A percentile compares a stretch with the other conserved stretches of the same genome.
Conservation (phyloP, 176 grass and related monocot genomes). For the Phoenix dactylifera region DNA sequence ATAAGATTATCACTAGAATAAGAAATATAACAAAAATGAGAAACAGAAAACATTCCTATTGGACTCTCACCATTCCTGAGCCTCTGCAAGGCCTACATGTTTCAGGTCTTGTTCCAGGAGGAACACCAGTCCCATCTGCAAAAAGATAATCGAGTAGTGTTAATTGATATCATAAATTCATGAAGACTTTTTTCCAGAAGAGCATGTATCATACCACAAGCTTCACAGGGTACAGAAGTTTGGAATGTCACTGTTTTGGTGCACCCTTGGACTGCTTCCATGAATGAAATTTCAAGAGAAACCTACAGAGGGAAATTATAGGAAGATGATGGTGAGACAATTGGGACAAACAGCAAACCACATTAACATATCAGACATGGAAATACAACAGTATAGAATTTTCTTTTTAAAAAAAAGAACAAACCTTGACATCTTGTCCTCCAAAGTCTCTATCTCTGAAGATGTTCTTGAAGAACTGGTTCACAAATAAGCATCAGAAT, state of each 20-base stretch:
- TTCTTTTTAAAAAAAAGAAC: constrained; percentile 6
- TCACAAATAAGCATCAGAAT: constrained; percentile 5
- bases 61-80: constrained; percentile 60
- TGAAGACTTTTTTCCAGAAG: background rate
- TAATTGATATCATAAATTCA: no score
- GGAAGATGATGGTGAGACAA: background rate
- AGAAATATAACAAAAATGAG: background rate
- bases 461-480: constrained; percentile 68
- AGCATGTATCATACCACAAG: constrained; percentile 68
- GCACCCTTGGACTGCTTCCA: constrained; percentile 97
- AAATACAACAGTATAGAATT: background rate
- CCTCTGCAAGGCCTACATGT: constrained; percentile 90
- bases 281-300: constrained; percentile 86
- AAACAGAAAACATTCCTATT: constrained; percentile 14
- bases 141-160: background rate
- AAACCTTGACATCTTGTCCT: constrained; percentile 94
- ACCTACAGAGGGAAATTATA: constrained; percentile 28
- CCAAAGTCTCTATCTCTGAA: constrained; percentile 35
- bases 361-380: constrained; percentile 1
- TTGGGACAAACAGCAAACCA: constrained; percentile 11
- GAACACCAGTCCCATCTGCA: constrained; percentile 84
- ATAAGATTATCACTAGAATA: background rate
- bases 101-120: constrained; percentile 85
- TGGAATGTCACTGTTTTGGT: constrained; percentile 77
- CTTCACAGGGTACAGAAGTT: constrained; percentile 58